These are phyloP conservation scores for Yamadazyma dushanensis DNA, from an alignment of 1,139 yeast species.

Conservation along the genomic window DNA sequence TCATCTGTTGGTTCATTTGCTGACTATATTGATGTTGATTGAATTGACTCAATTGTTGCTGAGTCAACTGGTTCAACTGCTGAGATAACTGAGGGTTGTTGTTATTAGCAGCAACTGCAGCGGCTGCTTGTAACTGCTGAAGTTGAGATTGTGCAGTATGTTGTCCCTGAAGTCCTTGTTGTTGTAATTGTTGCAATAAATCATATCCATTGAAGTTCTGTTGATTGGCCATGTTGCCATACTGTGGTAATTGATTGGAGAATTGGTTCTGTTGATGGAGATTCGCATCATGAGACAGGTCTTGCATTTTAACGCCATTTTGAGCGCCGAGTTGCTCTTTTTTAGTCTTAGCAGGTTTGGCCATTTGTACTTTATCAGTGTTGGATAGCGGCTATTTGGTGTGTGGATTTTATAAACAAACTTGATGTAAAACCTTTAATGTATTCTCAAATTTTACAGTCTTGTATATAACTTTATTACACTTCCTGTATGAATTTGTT, in stretches of 20 bases:
- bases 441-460: conserved; percentile 5
- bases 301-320: conserved; percentile 1
- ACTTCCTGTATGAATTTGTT: conserved; percentile 6
- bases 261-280: conserved; percentile 8
- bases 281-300: conserved; percentile 9
- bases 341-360: conserved; percentile 2
- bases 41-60: conserved; percentile 24
- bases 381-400: not conserved
- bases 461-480: conserved; percentile 4
- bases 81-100: conserved; percentile 25
- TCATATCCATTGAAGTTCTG: conserved; percentile 10
- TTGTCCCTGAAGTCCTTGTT: conserved; percentile 13
- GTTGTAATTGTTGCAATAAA: conserved; percentile 23
- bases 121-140: conserved; percentile 22
- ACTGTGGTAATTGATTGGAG: conserved; percentile 5
- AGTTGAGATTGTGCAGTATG: conserved; percentile 17
- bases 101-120: conserved; percentile 22
- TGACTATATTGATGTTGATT: conserved; percentile 25
- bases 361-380: no score
- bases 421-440: not conserved
- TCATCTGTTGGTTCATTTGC: conserved; percentile 17
- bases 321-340: conserved; percentile 3
- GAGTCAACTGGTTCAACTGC: conserved; percentile 27
- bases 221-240: conserved; percentile 2
- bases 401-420: not conserved